Conservation (phyloP, 2,329 filamentous ascomycete species). For the Trichoderma asperellum region DNA sequence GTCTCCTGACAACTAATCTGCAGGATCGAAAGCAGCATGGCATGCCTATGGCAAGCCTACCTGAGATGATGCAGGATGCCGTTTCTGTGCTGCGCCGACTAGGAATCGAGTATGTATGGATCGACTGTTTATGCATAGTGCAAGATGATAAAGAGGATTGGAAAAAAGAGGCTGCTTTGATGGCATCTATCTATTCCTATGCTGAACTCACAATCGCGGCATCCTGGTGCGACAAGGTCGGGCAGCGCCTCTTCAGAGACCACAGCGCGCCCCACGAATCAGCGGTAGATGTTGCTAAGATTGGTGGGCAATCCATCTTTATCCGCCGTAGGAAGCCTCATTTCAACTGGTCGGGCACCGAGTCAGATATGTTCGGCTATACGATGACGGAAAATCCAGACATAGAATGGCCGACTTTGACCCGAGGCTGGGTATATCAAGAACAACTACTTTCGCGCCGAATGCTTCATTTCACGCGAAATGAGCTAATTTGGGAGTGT, state of each 20-base stretch:
- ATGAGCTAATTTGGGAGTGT: constrained; percentile 33
- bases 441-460: constrained; percentile 33
- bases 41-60: constrained; percentile 11
- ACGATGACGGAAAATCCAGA: background rate
- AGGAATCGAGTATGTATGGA: constrained; percentile 31
- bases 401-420: constrained; percentile 18
- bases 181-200: constrained; percentile 30
- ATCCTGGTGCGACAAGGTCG: constrained; percentile 7
- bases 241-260: constrained; percentile 26
- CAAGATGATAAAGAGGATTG: constrained; percentile 32
- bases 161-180: constrained; percentile 29
- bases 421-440: constrained; percentile 34
- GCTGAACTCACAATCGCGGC: constrained; percentile 30
- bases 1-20: constrained; percentile 7
- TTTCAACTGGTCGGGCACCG: constrained; percentile 23
- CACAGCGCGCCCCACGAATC: background rate
- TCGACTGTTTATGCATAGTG: constrained; percentile 33
- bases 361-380: background rate
- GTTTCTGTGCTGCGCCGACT: constrained; percentile 18
- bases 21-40: constrained; percentile 15
- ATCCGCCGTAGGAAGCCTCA: constrained; percentile 26
- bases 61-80: constrained; percentile 28
- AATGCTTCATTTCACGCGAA: constrained; percentile 31
- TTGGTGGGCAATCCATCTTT: constrained; percentile 21
- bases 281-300: constrained; percentile 2